phyloP scores from a whole-genome alignment of 768 basidiomycete species.

The Strobilomyces confusus region DNA sequence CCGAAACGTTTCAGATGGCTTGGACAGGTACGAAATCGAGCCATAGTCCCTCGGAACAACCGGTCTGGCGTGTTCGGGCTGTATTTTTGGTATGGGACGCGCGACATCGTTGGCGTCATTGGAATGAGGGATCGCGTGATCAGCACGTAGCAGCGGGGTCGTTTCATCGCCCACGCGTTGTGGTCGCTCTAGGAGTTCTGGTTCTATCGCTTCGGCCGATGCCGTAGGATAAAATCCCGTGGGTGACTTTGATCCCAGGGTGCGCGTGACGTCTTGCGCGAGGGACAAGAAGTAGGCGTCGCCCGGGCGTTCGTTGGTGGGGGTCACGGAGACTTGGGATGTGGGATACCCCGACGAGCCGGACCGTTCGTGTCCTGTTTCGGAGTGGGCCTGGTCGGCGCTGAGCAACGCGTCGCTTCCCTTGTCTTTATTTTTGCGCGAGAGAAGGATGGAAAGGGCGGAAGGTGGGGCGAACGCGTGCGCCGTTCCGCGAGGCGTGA shows the following conservation, averaged over 20 bases:
- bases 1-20: slow-evolving; percentile 7
- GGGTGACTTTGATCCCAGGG: background rate
- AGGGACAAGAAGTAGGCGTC: slow-evolving; percentile 4
- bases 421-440: slow-evolving; percentile 16
- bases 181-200: background rate
- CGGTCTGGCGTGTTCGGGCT: slow-evolving; percentile 7
- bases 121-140: slow-evolving; percentile 7
- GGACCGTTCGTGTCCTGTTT: background rate
- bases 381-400: background rate
- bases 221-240: background rate
- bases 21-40: slow-evolving; percentile 2
- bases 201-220: background rate
- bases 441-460: slow-evolving; percentile 35
- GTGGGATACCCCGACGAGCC: slow-evolving; percentile 1
- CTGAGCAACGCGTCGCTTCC: background rate
- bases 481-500: slow-evolving; percentile 22
- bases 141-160: slow-evolving; percentile 13
- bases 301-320: slow-evolving; percentile 16
- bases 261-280: background rate
- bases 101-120: slow-evolving; percentile 2
- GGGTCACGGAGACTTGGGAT: slow-evolving; percentile 17
- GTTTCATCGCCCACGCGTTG: slow-evolving; percentile 14
- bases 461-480: slow-evolving; percentile 28
- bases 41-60: slow-evolving; percentile 6
- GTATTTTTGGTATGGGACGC: slow-evolving; percentile 1